These are phyloP conservation scores for Cytidiella melzeri DNA, from an alignment of 768 basidiomycete species.

Conservation along the genomic window DNA sequence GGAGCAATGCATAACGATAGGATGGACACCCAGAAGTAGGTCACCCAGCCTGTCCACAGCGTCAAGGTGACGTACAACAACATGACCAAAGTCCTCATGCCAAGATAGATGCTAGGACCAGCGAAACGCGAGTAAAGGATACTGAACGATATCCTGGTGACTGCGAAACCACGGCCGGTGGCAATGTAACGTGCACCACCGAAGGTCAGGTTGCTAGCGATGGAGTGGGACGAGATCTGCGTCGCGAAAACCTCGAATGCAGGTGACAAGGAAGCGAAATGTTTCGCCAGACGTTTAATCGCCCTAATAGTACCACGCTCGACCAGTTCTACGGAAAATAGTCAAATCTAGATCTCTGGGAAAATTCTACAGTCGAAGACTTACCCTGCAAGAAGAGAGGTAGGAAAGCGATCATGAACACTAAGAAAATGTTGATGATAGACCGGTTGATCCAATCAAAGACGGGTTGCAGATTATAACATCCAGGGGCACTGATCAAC, in stretches of 20 bases:
- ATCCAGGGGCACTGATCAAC: constrained; percentile 76
- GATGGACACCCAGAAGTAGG: constrained; percentile 98
- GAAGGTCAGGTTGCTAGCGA: constrained; percentile 93
- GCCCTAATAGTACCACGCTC: constrained; percentile 94
- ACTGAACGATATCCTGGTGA: constrained; percentile 89
- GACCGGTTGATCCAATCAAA: constrained; percentile 95
- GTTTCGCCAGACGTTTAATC: constrained; percentile 85
- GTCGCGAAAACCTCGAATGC: constrained; percentile 98
- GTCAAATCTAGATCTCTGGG: constrained; percentile 11
- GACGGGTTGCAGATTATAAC: constrained; percentile 91
- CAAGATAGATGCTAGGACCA: constrained; percentile 96
- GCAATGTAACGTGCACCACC: constrained; percentile 99
- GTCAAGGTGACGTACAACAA: constrained; percentile 91
- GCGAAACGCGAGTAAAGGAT: constrained; percentile 98
- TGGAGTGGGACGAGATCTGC: constrained; percentile 97
- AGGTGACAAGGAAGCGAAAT: constrained; percentile 90
- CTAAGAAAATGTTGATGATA: constrained; percentile 97
- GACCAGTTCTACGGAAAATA: constrained; percentile 64
- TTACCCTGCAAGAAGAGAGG: constrained; percentile 92
- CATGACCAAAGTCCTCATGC: constrained; percentile 88
- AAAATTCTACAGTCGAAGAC: constrained; percentile 11
- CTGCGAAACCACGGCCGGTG: constrained; percentile 98
- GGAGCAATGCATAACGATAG: constrained; percentile 89
- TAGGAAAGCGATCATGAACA: constrained; percentile 95
- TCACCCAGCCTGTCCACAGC: constrained; percentile 86